These are phyloP conservation scores for Ophiostoma tasmaniense DNA, from an alignment of 2,329 filamentous ascomycete genomes.

Conservation along the genomic window DNA sequence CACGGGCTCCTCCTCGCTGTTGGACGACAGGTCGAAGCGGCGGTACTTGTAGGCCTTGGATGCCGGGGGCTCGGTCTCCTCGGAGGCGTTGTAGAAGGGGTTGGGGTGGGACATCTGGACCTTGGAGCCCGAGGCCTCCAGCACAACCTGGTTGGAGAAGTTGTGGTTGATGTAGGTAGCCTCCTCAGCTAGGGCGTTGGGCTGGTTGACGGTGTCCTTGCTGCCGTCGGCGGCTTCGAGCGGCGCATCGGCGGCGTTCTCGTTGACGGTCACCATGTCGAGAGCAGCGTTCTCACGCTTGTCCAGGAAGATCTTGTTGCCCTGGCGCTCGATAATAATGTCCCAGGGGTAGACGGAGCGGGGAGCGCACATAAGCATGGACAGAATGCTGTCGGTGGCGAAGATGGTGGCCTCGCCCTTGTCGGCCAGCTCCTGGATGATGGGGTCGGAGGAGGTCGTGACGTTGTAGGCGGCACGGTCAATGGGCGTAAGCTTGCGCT, in stretches of 20 bases:
- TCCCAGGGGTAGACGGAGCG: conserved; percentile 98
- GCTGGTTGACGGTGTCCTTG: conserved; percentile 92
- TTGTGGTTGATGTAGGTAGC: conserved; percentile 99
- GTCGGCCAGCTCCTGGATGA: conserved; percentile 94
- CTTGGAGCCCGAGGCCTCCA: conserved; percentile 70
- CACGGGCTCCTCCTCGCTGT: conserved; percentile 89
- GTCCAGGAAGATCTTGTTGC: conserved; percentile 96
- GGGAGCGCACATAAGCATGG: conserved; percentile 98
- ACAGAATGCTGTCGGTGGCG: conserved; percentile 91
- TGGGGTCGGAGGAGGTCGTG: conserved; percentile 88
- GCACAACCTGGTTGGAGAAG: conserved; percentile 91
- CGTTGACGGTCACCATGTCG: conserved; percentile 97
- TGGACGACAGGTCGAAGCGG: conserved; percentile 88
- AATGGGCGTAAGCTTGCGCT: conserved; percentile 78
- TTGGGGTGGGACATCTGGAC: conserved; percentile 80
- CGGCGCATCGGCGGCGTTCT: conserved; percentile 93
- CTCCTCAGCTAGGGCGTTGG: conserved; percentile 85
- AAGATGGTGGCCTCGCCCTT: conserved; percentile 96
- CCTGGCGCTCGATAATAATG: conserved; percentile 84
- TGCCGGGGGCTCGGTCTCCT: conserved; percentile 87
- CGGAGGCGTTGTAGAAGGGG: conserved; percentile 91
- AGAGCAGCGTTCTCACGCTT: conserved; percentile 93
- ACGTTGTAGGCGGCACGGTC: conserved; percentile 98
- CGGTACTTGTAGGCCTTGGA: conserved; percentile 99
- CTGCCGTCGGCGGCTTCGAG: conserved; percentile 84